Base-by-base conservation (phyloP, 768 basidiomycete genomes). In the Pleurotus eryngii region DNA sequence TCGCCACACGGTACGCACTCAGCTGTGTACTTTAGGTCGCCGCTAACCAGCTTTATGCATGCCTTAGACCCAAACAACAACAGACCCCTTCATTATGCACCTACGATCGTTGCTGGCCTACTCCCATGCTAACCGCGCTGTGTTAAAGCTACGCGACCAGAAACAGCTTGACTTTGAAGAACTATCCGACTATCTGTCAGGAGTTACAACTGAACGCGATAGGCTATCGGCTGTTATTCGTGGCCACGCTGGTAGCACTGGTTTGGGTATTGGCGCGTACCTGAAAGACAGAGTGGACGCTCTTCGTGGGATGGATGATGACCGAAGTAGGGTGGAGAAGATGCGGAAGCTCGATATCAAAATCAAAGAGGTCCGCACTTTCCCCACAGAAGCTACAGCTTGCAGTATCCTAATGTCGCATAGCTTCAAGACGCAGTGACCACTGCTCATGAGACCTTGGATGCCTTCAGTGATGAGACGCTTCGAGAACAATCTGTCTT, bases 101-200 rank as follows among this genome's bases (percentile, higher is more conserved):
- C 77, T 98, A 1, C 94, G 97, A 66, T 93, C 95, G 2, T 79
- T 98, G 5, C 77, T 95, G n/a, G 82, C 86, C n/a, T 98, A 98
- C 72, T 92, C 94, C 2, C 87, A 93, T 67, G 87, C 92, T 27
- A 96, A 98, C 63, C 87, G 92, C 51, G 85, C 89, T n/a, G 93
- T 98, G 18, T 81, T 99, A 62, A 96, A 92, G 71, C 81, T 97
- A 27, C 86, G 97, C 46, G 97, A 98, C 69, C 97, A 98, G 73
- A 99, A 98, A 71, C 97, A 99, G 70, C 84, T 98, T 56, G 97
- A 99, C 68, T 96, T 98, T 61, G 97, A 99, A 72, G 96, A 98
- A 69, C 81, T 98, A 7, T 93, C 94, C 2, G 91, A 94, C 53
- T 98, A 98, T 71, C 80, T 99, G 11, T 90, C 91, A 5, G 90